These are phyloP conservation scores for Calonectria pauciramosa DNA, from an alignment of 2,329 filamentous ascomycete species.

Conservation along the genomic window DNA sequence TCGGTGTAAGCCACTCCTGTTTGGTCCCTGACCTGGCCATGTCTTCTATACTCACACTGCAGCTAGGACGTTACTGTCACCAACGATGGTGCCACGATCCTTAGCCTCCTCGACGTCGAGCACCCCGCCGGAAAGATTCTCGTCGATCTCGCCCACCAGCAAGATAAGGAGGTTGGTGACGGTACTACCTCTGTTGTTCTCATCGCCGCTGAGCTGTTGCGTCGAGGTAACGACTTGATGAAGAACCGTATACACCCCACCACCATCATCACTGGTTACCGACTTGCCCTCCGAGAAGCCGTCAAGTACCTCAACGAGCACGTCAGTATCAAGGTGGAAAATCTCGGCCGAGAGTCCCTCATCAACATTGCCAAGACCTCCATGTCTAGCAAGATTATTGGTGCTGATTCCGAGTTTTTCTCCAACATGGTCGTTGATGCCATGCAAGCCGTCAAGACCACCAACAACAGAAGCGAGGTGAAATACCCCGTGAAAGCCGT, in stretches of 20 bases:
- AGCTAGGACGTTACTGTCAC: slow-evolving; percentile 94
- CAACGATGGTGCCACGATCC: slow-evolving; percentile 97
- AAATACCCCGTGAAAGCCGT: slow-evolving; percentile 99
- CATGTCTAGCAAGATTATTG: slow-evolving; percentile 99
- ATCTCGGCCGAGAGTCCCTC: slow-evolving; percentile 89
- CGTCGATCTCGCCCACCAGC: slow-evolving; percentile 96
- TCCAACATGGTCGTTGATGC: slow-evolving; percentile 96
- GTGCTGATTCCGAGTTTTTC: slow-evolving; percentile 95
- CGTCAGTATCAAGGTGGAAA: slow-evolving; percentile 94
- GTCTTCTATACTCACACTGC: slow-evolving; percentile 37
- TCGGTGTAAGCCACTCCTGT: slow-evolving; percentile 75
- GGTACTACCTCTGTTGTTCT: slow-evolving; percentile 98
- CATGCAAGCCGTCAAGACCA: slow-evolving; percentile 93
- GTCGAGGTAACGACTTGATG: slow-evolving; percentile 96
- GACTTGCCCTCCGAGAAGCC: slow-evolving; percentile 93
- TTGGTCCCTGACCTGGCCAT: slow-evolving; percentile 30
- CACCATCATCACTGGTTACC: slow-evolving; percentile 98
- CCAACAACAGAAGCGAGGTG: slow-evolving; percentile 88
- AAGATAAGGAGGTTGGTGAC: slow-evolving; percentile 99
- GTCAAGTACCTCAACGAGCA: slow-evolving; percentile 99
- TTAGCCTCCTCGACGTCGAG: slow-evolving; percentile 95
- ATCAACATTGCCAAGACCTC: slow-evolving; percentile 97
- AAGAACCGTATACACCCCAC: slow-evolving; percentile 99
- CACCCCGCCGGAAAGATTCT: slow-evolving; percentile 98
- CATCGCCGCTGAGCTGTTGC: slow-evolving; percentile 94